Evolutionary conservation across 2,329 filamentous ascomycete genomes (phyloP).

Genomic region (Fusarium armeniacum): DNA sequence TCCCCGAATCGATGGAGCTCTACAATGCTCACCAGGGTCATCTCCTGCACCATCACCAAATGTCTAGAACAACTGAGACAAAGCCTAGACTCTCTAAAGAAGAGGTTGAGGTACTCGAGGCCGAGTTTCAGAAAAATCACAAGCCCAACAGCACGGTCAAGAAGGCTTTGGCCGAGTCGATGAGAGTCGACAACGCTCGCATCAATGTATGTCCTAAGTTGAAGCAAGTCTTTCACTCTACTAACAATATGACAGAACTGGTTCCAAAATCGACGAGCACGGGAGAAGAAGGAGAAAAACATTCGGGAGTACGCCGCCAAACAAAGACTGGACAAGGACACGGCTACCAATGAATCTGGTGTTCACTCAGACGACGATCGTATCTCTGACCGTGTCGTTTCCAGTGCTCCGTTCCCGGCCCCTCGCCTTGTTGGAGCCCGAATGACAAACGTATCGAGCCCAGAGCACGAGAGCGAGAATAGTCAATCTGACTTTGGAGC

Average conservation of each 20-base stretch:
- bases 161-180: conserved; percentile 71
- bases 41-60: conserved; percentile 56
- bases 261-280: conserved; percentile 76
- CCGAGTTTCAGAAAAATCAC: conserved; percentile 73
- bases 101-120: conserved; percentile 71
- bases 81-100: conserved; percentile 70
- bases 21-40: conserved; percentile 57
- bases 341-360: conserved; percentile 43
- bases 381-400: conserved; percentile 57
- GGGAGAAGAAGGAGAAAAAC: conserved; percentile 75
- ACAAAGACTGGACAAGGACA: conserved; percentile 56
- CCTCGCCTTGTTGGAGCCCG: conserved; percentile 38
- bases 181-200: conserved; percentile 73
- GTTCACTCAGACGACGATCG: conserved; percentile 51
- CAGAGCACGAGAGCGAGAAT: conserved; percentile 49
- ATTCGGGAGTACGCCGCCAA: conserved; percentile 59
- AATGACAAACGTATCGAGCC: conserved; percentile 31
- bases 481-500: conserved; percentile 49
- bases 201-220: conserved; percentile 66
- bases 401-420: conserved; percentile 58
- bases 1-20: conserved; percentile 57
- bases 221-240: neutral
- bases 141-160: conserved; percentile 75
- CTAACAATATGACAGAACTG: conserved; percentile 69
- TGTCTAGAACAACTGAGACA: conserved; percentile 61